These are phyloP conservation scores for Ogataea nakhonphanomensis DNA, from an alignment of 805 yeast species.

Conservation along the genomic window DNA sequence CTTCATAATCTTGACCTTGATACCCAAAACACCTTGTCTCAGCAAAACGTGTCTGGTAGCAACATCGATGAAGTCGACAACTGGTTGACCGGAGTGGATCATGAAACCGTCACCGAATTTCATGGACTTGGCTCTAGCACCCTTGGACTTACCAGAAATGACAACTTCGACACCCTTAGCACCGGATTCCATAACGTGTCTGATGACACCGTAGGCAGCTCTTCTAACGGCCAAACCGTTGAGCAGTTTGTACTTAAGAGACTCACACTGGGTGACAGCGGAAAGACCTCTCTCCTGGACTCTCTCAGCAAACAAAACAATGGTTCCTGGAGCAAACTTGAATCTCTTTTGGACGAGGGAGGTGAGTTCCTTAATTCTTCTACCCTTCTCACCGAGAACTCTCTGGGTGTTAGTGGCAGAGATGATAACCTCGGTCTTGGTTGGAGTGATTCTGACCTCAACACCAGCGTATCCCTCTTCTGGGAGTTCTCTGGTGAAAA, in stretches of 20 bases:
- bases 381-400: slow-evolving; percentile 99
- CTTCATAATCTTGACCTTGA: slow-evolving; percentile 99
- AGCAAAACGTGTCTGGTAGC: slow-evolving; percentile 99
- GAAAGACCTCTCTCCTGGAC: slow-evolving; percentile 99
- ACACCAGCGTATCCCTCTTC: slow-evolving; percentile 99
- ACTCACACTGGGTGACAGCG: slow-evolving; percentile 99
- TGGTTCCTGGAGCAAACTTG: slow-evolving; percentile 90
- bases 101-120: slow-evolving; percentile 99
- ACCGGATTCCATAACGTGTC: slow-evolving; percentile 99
- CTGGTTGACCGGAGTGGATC: slow-evolving; percentile 99
- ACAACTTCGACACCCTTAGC: slow-evolving; percentile 99
- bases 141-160: slow-evolving; percentile 99
- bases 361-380: slow-evolving; percentile 98
- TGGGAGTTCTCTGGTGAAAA: slow-evolving; percentile 99
- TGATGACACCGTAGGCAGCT: slow-evolving; percentile 99
- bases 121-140: slow-evolving; percentile 99
- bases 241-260: slow-evolving; percentile 95
- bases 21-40: slow-evolving; percentile 99
- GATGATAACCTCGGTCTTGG: slow-evolving; percentile 97
- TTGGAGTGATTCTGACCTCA: slow-evolving; percentile 97
- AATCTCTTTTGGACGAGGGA: slow-evolving; percentile 98
- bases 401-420: slow-evolving; percentile 99
- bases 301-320: slow-evolving; percentile 96
- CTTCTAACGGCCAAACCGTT: slow-evolving; percentile 99
- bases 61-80: slow-evolving; percentile 94